These are phyloP conservation scores for Cladosporium cucumerinum DNA, from an alignment of 2,329 filamentous ascomycete species.

Conservation along the genomic window DNA sequence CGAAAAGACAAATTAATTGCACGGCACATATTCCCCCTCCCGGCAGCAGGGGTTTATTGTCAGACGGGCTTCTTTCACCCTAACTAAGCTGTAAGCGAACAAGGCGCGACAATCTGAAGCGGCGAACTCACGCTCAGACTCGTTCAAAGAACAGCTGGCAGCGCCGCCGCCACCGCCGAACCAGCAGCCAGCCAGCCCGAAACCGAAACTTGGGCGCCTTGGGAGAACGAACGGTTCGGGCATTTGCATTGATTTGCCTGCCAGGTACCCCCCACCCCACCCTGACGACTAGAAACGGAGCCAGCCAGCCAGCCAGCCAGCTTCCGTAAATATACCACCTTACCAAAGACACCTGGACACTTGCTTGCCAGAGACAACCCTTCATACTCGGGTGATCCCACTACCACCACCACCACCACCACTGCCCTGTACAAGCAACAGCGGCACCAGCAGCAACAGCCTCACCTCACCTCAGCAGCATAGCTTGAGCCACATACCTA, in stretches of 20 bases:
- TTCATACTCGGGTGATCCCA: background rate
- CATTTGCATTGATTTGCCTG: background rate
- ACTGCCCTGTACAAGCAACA: background rate
- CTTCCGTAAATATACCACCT: background rate
- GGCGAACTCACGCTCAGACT: background rate
- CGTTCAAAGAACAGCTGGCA: conserved; percentile 8
- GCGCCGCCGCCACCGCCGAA: background rate
- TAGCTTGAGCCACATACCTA: background rate
- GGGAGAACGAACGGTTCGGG: background rate
- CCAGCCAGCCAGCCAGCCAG: background rate
- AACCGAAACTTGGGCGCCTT: background rate
- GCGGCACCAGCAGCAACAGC: background rate
- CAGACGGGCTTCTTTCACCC: background rate
- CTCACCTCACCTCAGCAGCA: conserved; percentile 9
- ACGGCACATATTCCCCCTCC: background rate
- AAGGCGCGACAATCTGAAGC: conserved; percentile 10
- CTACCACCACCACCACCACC: no score
- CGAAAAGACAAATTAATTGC: background rate
- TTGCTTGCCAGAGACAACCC: background rate
- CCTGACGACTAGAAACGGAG: background rate
- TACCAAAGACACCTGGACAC: background rate
- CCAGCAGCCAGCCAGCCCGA: background rate
- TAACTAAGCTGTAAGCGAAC: conserved; percentile 2
- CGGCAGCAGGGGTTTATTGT: background rate
- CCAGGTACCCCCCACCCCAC: conserved; percentile 8